A percentile compares a stretch with the other conserved stretches of the same genome.
These are phyloP conservation scores for Xylariaceae sp. DNA, from an alignment of 2,329 filamentous ascomycete genomes.

Conservation along the genomic window DNA sequence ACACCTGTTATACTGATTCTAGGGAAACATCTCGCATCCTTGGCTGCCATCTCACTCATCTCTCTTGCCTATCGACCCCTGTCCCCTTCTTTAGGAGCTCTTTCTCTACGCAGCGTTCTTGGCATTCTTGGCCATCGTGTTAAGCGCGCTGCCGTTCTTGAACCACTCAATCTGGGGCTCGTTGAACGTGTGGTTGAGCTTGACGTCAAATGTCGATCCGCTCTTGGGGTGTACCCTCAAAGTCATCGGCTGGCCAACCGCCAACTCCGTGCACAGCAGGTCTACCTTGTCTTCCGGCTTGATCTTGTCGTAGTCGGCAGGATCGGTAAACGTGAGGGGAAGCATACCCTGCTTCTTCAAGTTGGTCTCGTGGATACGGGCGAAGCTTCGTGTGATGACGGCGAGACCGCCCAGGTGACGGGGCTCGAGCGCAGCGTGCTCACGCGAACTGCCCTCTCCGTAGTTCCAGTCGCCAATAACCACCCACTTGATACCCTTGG, in stretches of 20 bases:
- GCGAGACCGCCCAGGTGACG: conserved; percentile 94
- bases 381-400: conserved; percentile 93
- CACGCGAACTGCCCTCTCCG: conserved; percentile 94
- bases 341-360: conserved; percentile 99
- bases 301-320: conserved; percentile 97
- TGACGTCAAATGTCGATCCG: conserved; percentile 73
- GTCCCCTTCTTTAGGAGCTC: conserved; percentile 4
- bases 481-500: conserved; percentile 93
- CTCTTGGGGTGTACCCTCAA: conserved; percentile 89
- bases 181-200: conserved; percentile 96
- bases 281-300: conserved; percentile 85
- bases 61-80: conserved; percentile 18
- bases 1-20: conserved; percentile 29
- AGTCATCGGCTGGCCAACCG: conserved; percentile 87
- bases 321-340: conserved; percentile 90
- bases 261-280: conserved; percentile 82
- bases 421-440: conserved; percentile 97
- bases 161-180: conserved; percentile 98
- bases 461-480: conserved; percentile 99
- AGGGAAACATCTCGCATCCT: conserved; percentile 33
- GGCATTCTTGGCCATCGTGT: conserved; percentile 98
- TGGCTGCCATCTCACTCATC: conserved; percentile 23
- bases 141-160: conserved; percentile 93
- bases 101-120: too few species aligned
- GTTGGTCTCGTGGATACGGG: conserved; percentile 99